Evolutionary conservation across 371 early-diverging fungal species (phyloP).

Genomic region (Synchytrium microbalum): DNA sequence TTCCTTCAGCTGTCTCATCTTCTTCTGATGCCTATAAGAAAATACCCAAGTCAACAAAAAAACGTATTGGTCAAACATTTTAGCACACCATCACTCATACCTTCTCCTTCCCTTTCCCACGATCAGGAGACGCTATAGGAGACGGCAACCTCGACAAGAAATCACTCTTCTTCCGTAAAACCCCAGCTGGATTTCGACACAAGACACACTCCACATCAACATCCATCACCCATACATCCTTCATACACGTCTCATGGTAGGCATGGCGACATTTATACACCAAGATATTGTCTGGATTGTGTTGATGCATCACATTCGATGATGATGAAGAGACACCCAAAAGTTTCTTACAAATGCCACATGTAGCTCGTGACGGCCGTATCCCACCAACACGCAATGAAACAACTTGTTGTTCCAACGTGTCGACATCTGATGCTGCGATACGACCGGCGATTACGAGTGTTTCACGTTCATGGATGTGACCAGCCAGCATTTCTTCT

Average conservation of each 20-base stretch:
- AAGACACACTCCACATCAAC: neutral
- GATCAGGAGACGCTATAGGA: neutral
- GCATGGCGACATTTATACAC: slow-evolving; percentile 3
- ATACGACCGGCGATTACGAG: slow-evolving; percentile 60
- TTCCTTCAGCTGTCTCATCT: neutral
- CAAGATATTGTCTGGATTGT: neutral
- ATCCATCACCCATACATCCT: neutral
- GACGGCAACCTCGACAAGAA: neutral
- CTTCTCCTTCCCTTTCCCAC: neutral
- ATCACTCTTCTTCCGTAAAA: neutral
- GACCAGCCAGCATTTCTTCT: neutral
- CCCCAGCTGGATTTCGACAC: neutral
- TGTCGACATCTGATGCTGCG: slow-evolving; percentile 19
- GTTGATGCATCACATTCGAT: neutral
- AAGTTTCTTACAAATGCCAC: slow-evolving; percentile 19
- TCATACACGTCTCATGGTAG: neutral
- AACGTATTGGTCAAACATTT: neutral
- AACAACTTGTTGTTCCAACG: slow-evolving; percentile 6
- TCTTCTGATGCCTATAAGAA: neutral
- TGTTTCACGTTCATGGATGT: slow-evolving; percentile 53
- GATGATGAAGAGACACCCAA: neutral
- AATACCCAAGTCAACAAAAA: neutral
- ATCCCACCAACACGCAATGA: slow-evolving; percentile 9
- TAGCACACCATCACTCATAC: neutral
- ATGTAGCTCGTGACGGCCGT: slow-evolving; percentile 26